Percentiles rank a stretch among this genome's conserved stretches.
Conservation (phyloP, 352 stramenopile genomes). For the Peronospora tabacina region DNA sequence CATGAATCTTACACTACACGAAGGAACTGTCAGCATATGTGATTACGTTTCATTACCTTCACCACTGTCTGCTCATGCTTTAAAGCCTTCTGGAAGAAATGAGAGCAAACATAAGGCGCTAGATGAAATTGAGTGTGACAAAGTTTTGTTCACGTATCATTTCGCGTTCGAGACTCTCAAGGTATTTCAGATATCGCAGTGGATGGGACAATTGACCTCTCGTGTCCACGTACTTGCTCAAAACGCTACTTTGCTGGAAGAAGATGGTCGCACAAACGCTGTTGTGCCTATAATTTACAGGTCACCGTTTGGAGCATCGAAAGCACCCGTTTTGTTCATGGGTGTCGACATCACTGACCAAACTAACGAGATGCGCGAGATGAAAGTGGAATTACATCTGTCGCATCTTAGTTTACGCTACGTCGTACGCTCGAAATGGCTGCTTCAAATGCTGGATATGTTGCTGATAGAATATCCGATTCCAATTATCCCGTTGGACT, state of each 20-base stretch:
- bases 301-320: constrained; percentile 67
- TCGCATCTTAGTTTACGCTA: constrained; percentile 80
- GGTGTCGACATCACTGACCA: constrained; percentile 72
- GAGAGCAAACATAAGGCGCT: constrained; percentile 3
- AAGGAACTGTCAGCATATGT: constrained; percentile 55
- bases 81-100: not conserved
- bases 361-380: constrained; percentile 84
- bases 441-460: constrained; percentile 68
- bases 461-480: constrained; percentile 74
- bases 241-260: constrained; percentile 71
- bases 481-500: constrained; percentile 80
- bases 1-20: constrained; percentile 46
- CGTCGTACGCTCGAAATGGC: constrained; percentile 74
- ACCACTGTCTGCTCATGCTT: constrained; percentile 5
- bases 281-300: constrained; percentile 70
- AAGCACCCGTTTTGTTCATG: constrained; percentile 71
- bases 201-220: constrained; percentile 75
- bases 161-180: constrained; percentile 69
- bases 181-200: constrained; percentile 84
- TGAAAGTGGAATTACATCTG: constrained; percentile 81
- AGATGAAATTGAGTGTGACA: constrained; percentile 8
- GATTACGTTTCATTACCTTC: constrained; percentile 33
- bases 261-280: constrained; percentile 36
- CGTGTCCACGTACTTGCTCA: constrained; percentile 62
- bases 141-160: constrained; percentile 57